Base-by-base conservation (phyloP, 2,329 filamentous ascomycete genomes). In the Colletotrichum tabaci region DNA sequence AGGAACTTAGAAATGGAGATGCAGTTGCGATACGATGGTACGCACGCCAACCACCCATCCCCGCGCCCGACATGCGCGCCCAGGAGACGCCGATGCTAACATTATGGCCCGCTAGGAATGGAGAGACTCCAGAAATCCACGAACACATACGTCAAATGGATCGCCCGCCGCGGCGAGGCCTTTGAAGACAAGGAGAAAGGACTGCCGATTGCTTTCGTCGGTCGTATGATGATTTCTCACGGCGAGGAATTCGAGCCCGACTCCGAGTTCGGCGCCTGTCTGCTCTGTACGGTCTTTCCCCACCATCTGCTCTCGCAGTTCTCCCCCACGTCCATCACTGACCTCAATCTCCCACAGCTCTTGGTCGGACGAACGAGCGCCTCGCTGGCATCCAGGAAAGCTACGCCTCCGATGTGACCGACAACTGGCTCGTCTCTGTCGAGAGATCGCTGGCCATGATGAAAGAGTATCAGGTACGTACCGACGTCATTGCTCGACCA, bases 161-260 rank as follows among this genome's bases (percentile, higher is more conserved):
- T 97, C 61, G 94, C 93, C 60, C 95, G 94, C 78, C 93, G 94
- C 77, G 92, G 91, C 79, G 94, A 98, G 80, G 89, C 90, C 60
- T 80, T 84, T 71, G 94, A 97, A 64, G 95, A 97, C 82, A 94
- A 92, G 82, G 95, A 97, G 82, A 97, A 97, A 85, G 90, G 91
- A 53, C 85, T 96, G 5, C 94, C 96, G 0, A 88, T 94, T 50
- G 93, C 90, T 75, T 91, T 94, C 78, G 84, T 98, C 65, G 96
- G 95, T 63, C 91, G 92, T 64, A 93, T 92, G 77, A 97, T 98
- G 94, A 91, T 95, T 72, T 85, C 85, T 67, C 96, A 98, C 79
- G 94, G 95, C 77, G 95, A 98, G 79, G 96, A 98, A 78, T 98
- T 98, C 80, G 94, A 97, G 79, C 87, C 89, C 23, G 92, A 97